Percentiles rank a stretch among this genome's conserved stretches.
These are phyloP conservation scores for Borealophlyctis nickersoniae DNA, from an alignment of 192 early-diverging fungal species.

Conservation along the genomic window DNA sequence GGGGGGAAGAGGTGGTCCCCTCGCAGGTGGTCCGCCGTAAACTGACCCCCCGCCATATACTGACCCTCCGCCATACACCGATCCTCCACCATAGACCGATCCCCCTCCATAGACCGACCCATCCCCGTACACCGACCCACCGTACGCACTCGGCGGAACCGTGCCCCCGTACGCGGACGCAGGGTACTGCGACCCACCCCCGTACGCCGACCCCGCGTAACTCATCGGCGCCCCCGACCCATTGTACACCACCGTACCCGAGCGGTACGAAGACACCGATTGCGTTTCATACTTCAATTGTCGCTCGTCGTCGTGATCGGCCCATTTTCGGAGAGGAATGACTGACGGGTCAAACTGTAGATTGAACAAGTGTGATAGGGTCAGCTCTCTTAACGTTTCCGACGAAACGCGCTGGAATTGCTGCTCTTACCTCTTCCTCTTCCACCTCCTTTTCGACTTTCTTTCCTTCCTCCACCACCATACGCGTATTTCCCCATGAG, in stretches of 20 bases:
- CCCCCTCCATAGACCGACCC: conserved; percentile 36
- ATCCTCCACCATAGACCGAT: conserved; percentile 18
- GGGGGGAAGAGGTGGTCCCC: conserved; percentile 3
- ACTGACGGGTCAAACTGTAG: conserved; percentile 71
- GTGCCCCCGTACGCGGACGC: neutral
- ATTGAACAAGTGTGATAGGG: too few species aligned
- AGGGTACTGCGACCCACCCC: neutral
- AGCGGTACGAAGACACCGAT: conserved; percentile 14
- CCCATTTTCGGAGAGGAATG: conserved; percentile 82
- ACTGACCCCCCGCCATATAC: conserved; percentile 2
- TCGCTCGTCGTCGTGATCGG: conserved; percentile 70
- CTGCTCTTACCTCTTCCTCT: too few species aligned
- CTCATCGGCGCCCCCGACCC: neutral
- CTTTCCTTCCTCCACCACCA: conserved; percentile 79
- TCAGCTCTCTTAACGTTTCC: too few species aligned
- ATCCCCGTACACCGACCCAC: conserved; percentile 18
- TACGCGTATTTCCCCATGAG: conserved; percentile 97
- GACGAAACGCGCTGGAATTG: too few species aligned
- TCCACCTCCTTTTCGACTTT: conserved; percentile 18
- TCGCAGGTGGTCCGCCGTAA: conserved; percentile 14
- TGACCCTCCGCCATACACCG: conserved; percentile 16
- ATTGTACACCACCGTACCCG: too few species aligned
- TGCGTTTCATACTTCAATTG: conserved; percentile 15
- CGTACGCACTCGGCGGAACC: conserved; percentile 7
- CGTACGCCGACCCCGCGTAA: neutral